Evolutionary conservation across 129 eudicot genomes (phyloP), one percentile per base, ranked within the genome.

Genomic region (Logfia minima): DNA sequence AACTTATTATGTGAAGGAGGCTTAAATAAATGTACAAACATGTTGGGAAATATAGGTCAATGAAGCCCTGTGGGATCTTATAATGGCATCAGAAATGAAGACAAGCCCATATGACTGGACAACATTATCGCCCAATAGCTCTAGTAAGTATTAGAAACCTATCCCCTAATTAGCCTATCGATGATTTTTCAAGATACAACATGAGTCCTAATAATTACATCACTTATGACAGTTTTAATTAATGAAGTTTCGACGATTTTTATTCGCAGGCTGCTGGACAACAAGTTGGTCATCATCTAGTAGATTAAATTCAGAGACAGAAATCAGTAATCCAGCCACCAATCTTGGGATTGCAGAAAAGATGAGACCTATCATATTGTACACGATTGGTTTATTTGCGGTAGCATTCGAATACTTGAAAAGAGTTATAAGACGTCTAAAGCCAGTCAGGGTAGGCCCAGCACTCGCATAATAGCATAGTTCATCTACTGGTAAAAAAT

Each of bases 61-160:
- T 81, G 83, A 85, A 84, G 93, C 92, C 81, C 96, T 94, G 56
- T 83, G 77, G 59, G 93, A 91, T 55, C 85, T 94, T 86, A 94
- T 94, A 71, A 87, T 75, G 71, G 97, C 96, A 79, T 84, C 98
- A 81, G 86, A 87, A 75, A 71, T 32, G 66, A 82, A 75, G 79
- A 82, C 83, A 79, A 88, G 86, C 71, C 92, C 92, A 53, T 86
- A 71, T 74, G 97, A 94, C 13, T 94, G 97, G 98, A 90, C 97
- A 45, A 94, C 89, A 80, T 77, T 91, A 9, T 41, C 48, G 77
- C 83, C 93, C 6, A 86, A 84, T 76, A 86, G 81, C 82, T 67
- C 84, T 35, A 89, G 97, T 91, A 85, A 85, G 95, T 79, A 60
- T 68, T 65, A 55, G 52, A 45, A 74, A 21, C 78, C 8, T 51